phyloP scores from a whole-genome alignment of 176 grass and related monocot genomes.

The Elymus sibiricus region DNA sequence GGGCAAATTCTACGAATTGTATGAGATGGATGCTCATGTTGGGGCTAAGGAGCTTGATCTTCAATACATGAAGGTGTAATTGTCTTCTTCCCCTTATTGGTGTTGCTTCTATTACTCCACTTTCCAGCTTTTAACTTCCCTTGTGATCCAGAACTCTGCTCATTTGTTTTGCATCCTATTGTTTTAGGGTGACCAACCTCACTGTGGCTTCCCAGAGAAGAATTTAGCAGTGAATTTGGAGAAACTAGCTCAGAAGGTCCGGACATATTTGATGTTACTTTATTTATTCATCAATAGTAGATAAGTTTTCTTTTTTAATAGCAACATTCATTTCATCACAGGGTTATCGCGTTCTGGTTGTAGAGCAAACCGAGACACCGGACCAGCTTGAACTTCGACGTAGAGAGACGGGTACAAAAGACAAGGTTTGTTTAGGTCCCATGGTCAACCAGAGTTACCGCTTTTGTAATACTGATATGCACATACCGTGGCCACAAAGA shows the following conservation, averaged over 20 bases:
- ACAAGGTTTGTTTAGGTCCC: slow-evolving; percentile 67
- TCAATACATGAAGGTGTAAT: slow-evolving; percentile 94
- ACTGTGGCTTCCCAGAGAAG: slow-evolving; percentile 98
- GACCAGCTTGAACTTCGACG: slow-evolving; percentile 87
- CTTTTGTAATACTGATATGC: not conserved
- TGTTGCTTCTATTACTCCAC: not conserved
- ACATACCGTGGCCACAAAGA: slow-evolving; percentile 5
- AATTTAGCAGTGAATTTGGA: slow-evolving; percentile 89
- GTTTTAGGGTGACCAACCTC: slow-evolving; percentile 87
- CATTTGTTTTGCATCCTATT: slow-evolving; percentile 20
- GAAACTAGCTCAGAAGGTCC: slow-evolving; percentile 93
- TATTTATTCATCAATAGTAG: slow-evolving; percentile 19
- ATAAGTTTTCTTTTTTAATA: slow-evolving; percentile 18
- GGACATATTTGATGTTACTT: slow-evolving; percentile 10
- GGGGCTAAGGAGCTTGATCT: slow-evolving; percentile 90
- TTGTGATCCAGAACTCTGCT: slow-evolving; percentile 1
- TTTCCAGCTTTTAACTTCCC: not conserved
- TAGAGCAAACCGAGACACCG: slow-evolving; percentile 97
- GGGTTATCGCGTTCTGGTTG: slow-evolving; percentile 91
- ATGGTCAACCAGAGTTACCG: not conserved
- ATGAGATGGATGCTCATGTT: slow-evolving; percentile 99
- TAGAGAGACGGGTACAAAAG: slow-evolving; percentile 82
- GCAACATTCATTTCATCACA: slow-evolving; percentile 36
- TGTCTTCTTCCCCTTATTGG: slow-evolving; percentile 8
- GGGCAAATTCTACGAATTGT: slow-evolving; percentile 98